These are phyloP conservation scores for Fusarium chlamydosporum DNA, from an alignment of 2,329 filamentous ascomycete genomes.

Conservation along the genomic window DNA sequence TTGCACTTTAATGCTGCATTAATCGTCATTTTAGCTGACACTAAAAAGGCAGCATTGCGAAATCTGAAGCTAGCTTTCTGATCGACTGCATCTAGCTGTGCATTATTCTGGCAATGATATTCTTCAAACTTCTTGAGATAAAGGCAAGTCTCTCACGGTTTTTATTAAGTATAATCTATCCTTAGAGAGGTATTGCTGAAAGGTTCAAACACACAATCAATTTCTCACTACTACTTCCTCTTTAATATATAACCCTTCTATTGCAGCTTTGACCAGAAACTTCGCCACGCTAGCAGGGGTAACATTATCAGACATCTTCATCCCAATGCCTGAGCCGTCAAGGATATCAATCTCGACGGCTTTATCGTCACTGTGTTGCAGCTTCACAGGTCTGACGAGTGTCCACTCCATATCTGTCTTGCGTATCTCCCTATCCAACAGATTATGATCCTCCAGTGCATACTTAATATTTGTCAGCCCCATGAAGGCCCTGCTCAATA, in stretches of 20 bases:
- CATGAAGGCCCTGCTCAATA: slow-evolving; percentile 56
- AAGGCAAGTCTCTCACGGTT: too few species aligned
- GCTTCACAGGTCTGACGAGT: slow-evolving; percentile 53
- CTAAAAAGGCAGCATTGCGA: too few species aligned
- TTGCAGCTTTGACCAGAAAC: slow-evolving; percentile 55
- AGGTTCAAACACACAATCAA: background rate
- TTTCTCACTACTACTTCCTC: slow-evolving; percentile 40
- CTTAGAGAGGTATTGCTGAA: too few species aligned
- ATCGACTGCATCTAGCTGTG: too few species aligned
- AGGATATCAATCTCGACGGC: slow-evolving; percentile 47
- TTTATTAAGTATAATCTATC: too few species aligned
- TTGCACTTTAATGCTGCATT: too few species aligned
- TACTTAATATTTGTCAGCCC: slow-evolving; percentile 59
- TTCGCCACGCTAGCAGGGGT: slow-evolving; percentile 50
- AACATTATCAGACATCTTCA: slow-evolving; percentile 52
- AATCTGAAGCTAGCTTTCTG: too few species aligned
- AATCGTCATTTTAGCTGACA: too few species aligned
- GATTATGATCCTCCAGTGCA: slow-evolving; percentile 56
- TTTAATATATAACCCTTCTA: slow-evolving; percentile 45
- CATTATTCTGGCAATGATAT: too few species aligned
- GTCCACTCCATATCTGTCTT: slow-evolving; percentile 56
- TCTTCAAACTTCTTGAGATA: too few species aligned
- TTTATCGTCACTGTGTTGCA: slow-evolving; percentile 48
- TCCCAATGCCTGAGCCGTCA: slow-evolving; percentile 52
- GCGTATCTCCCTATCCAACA: slow-evolving; percentile 57